Base-by-base conservation (phyloP, 768 basidiomycete genomes). In the Boletus rufocinnamomeus region DNA sequence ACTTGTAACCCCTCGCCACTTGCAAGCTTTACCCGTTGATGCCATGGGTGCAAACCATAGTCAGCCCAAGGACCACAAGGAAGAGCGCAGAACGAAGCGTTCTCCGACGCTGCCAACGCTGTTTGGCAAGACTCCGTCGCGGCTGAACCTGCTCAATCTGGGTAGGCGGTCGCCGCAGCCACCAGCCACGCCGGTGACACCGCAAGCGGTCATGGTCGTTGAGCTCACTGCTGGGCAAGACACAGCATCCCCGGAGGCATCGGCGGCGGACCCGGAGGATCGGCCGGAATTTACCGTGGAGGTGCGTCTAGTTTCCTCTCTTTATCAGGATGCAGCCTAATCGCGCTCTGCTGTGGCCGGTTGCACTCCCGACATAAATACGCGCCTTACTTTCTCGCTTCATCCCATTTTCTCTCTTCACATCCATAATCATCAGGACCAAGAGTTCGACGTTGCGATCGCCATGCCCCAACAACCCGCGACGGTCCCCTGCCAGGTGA, bases 401-500 rank as follows among this genome's bases (percentile, higher is more conserved):
- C 1, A 50, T 54, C 57, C 38, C 64, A 27, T 59, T 54, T 57
- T 23, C 44, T 35, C 16, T 65, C 48, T 43, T 28, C 45, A 41
- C 54, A 45, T 45, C 48, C 61, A 48, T 43, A 38, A 19, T 7
- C 54, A 62, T 27, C 55, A 73, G 72, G 60, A 53, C 54, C 49
- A 44, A 38, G 64, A 54, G 34, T 30, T 30, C 50, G 57, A 60
- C 51, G 13, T 44, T 50, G 54, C 46, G 38, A 50, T 59, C 52
- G 11, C 32, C 40, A 76, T 76, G 76, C 54, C 74, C 7, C 70
- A 59, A 52, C 66, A 70, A 41, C 60, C 76, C 23, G 52, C 72
- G 35, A 79, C 77, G 17, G 79, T 81, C 25, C 79, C 80, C 17
- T 81, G 80, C 65, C 80, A 81, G 76, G 80, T 80, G 59, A 54